Evolutionary conservation across 2,329 filamentous ascomycete genomes (phyloP).

Genomic region (Cladosporium colombiae): DNA sequence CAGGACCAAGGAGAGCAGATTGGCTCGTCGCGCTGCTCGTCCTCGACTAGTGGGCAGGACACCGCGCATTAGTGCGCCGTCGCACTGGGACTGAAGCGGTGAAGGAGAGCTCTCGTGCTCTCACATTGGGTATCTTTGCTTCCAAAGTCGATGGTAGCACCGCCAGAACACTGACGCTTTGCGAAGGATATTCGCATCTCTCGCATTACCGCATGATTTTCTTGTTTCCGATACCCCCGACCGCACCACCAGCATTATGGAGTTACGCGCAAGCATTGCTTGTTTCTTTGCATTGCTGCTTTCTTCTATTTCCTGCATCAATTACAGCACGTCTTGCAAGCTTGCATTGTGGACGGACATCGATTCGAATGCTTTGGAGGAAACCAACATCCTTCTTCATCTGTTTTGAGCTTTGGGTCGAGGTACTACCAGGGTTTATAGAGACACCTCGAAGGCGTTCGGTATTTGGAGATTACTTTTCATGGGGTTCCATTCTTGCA

Average conservation of each 20-base stretch:
- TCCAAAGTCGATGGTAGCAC: background rate
- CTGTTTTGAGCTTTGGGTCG: background rate
- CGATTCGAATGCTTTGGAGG: background rate
- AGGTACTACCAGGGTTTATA: background rate
- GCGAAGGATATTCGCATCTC: background rate
- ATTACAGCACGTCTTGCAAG: background rate
- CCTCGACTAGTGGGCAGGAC: background rate
- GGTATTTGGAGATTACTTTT: too few relatives aligned
- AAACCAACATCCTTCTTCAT: background rate
- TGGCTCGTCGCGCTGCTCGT: background rate
- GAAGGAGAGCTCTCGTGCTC: background rate
- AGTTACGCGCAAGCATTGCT: background rate
- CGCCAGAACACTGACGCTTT: background rate
- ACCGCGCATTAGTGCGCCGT: slow-evolving; percentile 2
- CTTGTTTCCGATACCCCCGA: background rate
- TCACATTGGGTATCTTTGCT: background rate
- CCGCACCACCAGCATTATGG: background rate
- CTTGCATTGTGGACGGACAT: background rate
- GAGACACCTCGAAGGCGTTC: background rate
- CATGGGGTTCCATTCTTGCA: too few relatives aligned
- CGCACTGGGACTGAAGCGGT: background rate
- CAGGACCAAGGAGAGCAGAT: background rate
- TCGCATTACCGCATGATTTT: background rate
- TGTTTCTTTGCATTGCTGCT: background rate
- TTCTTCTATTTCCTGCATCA: background rate